Base-by-base conservation (phyloP, 305 asterid species). In the Fraxinus sp. region DNA sequence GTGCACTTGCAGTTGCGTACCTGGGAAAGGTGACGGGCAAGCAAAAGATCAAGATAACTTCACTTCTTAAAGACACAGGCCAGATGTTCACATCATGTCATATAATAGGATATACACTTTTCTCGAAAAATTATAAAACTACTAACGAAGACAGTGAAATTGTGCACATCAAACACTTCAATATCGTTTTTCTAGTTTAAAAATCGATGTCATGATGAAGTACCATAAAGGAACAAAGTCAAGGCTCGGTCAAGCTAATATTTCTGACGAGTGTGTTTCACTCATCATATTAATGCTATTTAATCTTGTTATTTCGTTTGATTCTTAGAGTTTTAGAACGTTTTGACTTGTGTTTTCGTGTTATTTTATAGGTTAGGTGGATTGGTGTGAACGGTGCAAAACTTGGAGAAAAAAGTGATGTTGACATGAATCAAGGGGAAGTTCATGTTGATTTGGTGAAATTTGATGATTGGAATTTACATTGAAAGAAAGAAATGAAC, bases 1-100 rank as follows among this genome's bases (percentile, higher is more conserved):
- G 97, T 55, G 99, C 99, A 88, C 98, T 97, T 41, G 99, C 98
- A 72, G 99, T 97, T 37, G 99, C 98, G 73, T 97, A 97, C 99
- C 98, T 97, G 88, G 71, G 52, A 37, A 87, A 80, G 82, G 64
- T 22, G 52, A 80, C 79, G 66, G 71, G 77, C 35, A 79, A 86
- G 24, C 13, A 71, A 71, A 32, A 14, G 41, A 71, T 71, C 46
- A 71, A 5, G 13, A 16, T 7, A 70, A 70, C 76, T 28, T 70
- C 76, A 7, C 24, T 70, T 70, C 36, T 30, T 8, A 32, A 71
- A 32, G 37, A 71, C 5, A 71, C 22, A 13, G 75, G 14, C 37
- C 39, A 68, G 20, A 68, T 68, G 35, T 26, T 28, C 75, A 28
- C 30, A 30, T 3, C 37, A 30, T 28, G 37, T 13, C 37, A 30